Percentiles rank a stretch among this genome's conserved stretches.
Evolutionary conservation across 208 protist species (phyloP).

Genomic region (Leishmania guyanensis): DNA sequence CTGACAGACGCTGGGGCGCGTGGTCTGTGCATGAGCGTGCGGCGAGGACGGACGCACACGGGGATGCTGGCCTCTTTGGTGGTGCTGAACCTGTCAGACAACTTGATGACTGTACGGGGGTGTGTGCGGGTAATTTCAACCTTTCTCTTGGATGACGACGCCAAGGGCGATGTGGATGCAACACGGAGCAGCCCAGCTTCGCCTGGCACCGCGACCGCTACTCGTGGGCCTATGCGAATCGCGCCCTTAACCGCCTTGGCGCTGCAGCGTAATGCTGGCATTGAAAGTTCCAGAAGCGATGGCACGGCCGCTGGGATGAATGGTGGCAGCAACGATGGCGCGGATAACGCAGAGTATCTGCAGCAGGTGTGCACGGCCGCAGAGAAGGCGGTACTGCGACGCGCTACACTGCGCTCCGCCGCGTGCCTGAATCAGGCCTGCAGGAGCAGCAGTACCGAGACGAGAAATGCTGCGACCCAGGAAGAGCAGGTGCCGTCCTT

Average conservation of each 20-base stretch:
- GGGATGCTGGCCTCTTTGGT: slow-evolving; percentile 51
- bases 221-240: slow-evolving; percentile 8
- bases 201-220: neutral
- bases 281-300: slow-evolving; percentile 13
- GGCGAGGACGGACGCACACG: slow-evolving; percentile 25
- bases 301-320: slow-evolving; percentile 23
- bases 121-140: slow-evolving; percentile 51
- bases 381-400: slow-evolving; percentile 23
- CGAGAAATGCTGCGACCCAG: neutral
- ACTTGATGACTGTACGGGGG: slow-evolving; percentile 55
- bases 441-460: neutral
- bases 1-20: slow-evolving; percentile 63
- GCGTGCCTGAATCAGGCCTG: neutral
- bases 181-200: neutral
- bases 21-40: slow-evolving; percentile 49
- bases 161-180: neutral
- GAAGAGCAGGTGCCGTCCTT: slow-evolving; percentile 3
- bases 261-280: slow-evolving; percentile 56
- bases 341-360: slow-evolving; percentile 15
- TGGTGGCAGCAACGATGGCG: neutral
- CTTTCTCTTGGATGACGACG: slow-evolving; percentile 47
- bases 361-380: slow-evolving; percentile 28
- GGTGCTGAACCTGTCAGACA: slow-evolving; percentile 66
- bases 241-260: slow-evolving; percentile 26
- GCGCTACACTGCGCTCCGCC: slow-evolving; percentile 20